Percentiles rank a stretch among this genome's conserved stretches.
Conservation (phyloP, 257 asterid species). For the Solanum neorickii region DNA sequence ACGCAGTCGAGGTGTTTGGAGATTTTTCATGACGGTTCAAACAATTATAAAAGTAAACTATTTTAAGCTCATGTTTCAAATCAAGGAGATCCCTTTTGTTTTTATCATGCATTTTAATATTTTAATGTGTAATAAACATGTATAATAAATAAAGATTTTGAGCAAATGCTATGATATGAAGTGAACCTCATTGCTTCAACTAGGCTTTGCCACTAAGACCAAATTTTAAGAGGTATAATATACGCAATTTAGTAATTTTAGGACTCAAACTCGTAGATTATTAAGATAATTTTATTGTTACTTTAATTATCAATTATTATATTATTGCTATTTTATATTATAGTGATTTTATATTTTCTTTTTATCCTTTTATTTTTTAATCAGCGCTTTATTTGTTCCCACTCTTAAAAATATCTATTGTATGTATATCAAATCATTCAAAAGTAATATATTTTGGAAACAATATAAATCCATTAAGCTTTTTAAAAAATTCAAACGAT, state of each 20-base stretch:
- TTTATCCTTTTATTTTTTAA: not conserved
- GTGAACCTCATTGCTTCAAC: not conserved
- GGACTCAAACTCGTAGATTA: not conserved
- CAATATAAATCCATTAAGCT: too few relatives aligned
- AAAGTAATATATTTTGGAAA: not conserved
- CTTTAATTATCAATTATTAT: too few relatives aligned
- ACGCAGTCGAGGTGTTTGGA: not conserved
- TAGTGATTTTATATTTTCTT: not conserved
- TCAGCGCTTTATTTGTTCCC: not conserved
- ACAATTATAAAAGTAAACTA: too few relatives aligned
- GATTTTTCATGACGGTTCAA: too few relatives aligned
- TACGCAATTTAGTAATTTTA: not conserved
- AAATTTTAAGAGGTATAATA: not conserved
- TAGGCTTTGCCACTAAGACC: not conserved
- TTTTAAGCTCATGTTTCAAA: not conserved
- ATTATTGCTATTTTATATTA: too few relatives aligned
- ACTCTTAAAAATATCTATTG: not conserved
- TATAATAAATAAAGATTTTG: not conserved
- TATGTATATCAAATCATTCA: not conserved
- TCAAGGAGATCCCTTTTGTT: too few relatives aligned
- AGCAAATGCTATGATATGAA: not conserved
- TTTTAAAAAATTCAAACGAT: too few relatives aligned
- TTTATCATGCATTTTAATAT: too few relatives aligned
- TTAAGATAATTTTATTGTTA: not conserved
- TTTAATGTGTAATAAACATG: too few relatives aligned